Percentiles rank a stretch among this genome's conserved stretches.
phyloP scores from a whole-genome alignment of 768 basidiomycete species.

The Mycena alexandri region DNA sequence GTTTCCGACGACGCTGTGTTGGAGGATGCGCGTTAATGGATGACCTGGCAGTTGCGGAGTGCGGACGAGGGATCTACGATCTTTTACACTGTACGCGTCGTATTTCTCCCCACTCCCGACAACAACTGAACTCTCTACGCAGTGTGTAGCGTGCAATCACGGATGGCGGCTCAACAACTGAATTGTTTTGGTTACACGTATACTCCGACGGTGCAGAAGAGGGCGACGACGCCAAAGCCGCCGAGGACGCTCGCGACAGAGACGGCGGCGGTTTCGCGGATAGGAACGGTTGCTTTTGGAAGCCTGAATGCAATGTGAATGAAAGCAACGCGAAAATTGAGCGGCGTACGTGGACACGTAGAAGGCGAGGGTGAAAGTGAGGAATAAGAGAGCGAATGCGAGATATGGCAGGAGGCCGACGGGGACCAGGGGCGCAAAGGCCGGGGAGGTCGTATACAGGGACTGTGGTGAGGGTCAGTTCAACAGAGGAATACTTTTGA shows the following conservation, averaged over 20 bases:
- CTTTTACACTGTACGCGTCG: conserved; percentile 85
- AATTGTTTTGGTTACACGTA: conserved; percentile 68
- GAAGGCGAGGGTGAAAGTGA: conserved; percentile 89
- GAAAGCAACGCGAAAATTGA: conserved; percentile 27
- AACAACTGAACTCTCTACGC: conserved; percentile 16
- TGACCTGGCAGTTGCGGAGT: conserved; percentile 72
- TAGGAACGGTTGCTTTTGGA: conserved; percentile 73
- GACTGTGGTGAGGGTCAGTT: conserved; percentile 52
- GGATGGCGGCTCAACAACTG: conserved; percentile 89
- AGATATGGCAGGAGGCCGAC: conserved; percentile 77
- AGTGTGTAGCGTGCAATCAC: conserved; percentile 84
- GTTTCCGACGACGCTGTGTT: conserved; percentile 36
- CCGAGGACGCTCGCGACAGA: conserved; percentile 81
- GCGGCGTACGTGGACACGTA: conserved; percentile 88
- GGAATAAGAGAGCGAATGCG: conserved; percentile 77
- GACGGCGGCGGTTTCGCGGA: conserved; percentile 79
- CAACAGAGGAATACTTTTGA: neutral
- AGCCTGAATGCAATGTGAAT: conserved; percentile 45
- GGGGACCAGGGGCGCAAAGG: conserved; percentile 81
- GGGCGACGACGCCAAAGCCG: conserved; percentile 90
- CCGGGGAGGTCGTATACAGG: conserved; percentile 73
- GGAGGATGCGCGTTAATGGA: neutral
- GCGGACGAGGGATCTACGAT: conserved; percentile 96
- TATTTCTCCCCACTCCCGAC: conserved; percentile 20
- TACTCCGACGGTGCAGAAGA: conserved; percentile 89